Percentiles rank a stretch among this genome's conserved stretches.
Evolutionary conservation across 306 rosid genomes (phyloP).

Genomic region (Glycine soja): DNA sequence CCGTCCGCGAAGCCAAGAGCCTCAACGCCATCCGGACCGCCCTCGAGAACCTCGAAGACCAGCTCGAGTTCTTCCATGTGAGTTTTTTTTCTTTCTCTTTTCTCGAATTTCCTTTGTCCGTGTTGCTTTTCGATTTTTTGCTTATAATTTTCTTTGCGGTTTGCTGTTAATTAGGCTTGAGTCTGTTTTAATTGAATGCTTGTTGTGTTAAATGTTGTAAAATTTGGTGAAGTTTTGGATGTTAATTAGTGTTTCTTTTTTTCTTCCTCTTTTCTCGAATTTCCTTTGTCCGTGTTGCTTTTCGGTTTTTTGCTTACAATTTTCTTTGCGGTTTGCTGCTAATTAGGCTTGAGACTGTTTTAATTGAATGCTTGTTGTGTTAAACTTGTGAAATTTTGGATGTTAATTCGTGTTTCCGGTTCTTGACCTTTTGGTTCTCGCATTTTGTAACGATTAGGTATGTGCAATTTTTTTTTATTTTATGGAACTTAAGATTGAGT

Average conservation of each 20-base stretch:
- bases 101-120: constrained; percentile 38
- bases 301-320: background rate
- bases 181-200: background rate
- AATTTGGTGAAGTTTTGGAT: constrained; percentile 17
- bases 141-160: background rate
- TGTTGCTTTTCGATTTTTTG: background rate
- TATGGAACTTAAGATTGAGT: background rate
- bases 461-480: background rate
- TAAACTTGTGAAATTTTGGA: background rate
- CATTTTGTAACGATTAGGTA: background rate
- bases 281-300: background rate
- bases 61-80: constrained; percentile 88
- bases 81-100: constrained; percentile 29
- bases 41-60: constrained; percentile 96
- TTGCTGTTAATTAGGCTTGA: too few species aligned
- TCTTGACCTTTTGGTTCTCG: background rate
- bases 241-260: background rate
- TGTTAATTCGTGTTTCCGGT: constrained; percentile 1
- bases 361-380: background rate
- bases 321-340: background rate
- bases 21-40: constrained; percentile 85
- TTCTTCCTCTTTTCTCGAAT: constrained; percentile 37
- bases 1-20: constrained; percentile 83
- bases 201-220: background rate
- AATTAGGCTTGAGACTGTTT: background rate